Evolutionary conservation across 2,329 filamentous ascomycete species (phyloP).

Genomic region (Sarocladium brachiariae): DNA sequence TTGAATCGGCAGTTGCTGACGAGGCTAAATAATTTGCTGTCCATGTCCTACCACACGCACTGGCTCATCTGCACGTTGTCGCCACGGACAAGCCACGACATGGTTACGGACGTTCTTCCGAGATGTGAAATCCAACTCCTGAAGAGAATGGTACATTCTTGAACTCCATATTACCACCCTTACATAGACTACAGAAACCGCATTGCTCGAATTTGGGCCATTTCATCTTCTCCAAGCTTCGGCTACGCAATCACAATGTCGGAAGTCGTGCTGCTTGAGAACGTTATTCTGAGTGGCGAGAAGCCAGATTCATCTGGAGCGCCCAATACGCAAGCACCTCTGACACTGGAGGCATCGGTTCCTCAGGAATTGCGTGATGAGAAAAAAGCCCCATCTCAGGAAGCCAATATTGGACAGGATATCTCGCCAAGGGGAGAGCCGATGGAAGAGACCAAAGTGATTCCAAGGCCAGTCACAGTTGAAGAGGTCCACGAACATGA

Average conservation of each 20-base stretch:
- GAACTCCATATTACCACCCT: no score
- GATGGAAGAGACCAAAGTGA: neutral
- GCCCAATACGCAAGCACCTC: neutral
- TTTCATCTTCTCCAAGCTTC: no score
- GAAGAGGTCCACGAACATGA: neutral
- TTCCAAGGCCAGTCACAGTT: neutral
- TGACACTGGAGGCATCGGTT: neutral
- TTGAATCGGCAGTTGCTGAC: neutral
- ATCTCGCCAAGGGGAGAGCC: neutral
- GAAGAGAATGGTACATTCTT: no score
- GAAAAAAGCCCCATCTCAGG: neutral
- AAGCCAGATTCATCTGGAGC: neutral
- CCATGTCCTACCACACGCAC: no score
- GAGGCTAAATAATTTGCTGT: neutral
- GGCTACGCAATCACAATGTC: neutral
- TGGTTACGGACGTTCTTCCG: neutral
- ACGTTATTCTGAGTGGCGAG: neutral
- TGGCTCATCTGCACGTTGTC: no score
- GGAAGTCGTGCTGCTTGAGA: neutral
- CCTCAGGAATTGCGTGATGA: neutral
- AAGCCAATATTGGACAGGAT: neutral
- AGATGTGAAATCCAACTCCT: conserved; percentile 9
- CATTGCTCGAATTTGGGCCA: neutral
- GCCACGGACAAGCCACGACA: no score
- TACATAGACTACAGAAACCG: no score